phyloP scores from a whole-genome alignment of 345 rosid species.

The Euclidium syriacum region DNA sequence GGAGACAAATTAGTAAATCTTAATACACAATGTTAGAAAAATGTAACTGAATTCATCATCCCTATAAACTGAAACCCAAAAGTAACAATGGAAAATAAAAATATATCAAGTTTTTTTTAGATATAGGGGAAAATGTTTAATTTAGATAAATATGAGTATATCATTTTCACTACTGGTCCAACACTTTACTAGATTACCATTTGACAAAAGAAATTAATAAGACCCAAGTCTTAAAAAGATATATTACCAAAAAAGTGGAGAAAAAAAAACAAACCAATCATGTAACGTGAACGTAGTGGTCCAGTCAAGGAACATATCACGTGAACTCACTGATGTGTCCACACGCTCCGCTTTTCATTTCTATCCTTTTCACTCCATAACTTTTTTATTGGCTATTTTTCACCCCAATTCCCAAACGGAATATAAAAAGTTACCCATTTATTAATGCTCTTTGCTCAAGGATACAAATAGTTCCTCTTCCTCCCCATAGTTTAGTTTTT shows the following conservation, averaged over 20 bases:
- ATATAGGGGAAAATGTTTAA: no score
- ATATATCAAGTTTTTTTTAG: no score
- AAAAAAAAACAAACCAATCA: conserved; percentile 33
- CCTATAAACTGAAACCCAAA: no score
- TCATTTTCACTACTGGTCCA: not conserved
- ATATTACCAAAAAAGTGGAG: not conserved
- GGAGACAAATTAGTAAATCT: no score
- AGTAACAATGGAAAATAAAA: no score
- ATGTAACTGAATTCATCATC: no score
- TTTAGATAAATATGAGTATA: no score
- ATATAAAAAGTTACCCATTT: no score
- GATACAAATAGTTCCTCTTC: no score
- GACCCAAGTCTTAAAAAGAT: not conserved
- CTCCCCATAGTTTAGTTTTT: no score
- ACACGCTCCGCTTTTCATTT: not conserved
- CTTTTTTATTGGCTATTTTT: not conserved
- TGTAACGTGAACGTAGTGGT: conserved; percentile 35
- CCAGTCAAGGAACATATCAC: conserved; percentile 52
- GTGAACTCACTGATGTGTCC: conserved; percentile 43
- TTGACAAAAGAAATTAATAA: conserved; percentile 1
- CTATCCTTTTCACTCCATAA: not conserved
- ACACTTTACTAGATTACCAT: not conserved
- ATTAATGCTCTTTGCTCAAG: no score
- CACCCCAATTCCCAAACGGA: not conserved
- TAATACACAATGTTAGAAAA: no score